Percentiles rank a stretch among this genome's conserved stretches.
Evolutionary conservation across 345 rosid genomes (phyloP).

Genomic region (Populus ilicifolia): DNA sequence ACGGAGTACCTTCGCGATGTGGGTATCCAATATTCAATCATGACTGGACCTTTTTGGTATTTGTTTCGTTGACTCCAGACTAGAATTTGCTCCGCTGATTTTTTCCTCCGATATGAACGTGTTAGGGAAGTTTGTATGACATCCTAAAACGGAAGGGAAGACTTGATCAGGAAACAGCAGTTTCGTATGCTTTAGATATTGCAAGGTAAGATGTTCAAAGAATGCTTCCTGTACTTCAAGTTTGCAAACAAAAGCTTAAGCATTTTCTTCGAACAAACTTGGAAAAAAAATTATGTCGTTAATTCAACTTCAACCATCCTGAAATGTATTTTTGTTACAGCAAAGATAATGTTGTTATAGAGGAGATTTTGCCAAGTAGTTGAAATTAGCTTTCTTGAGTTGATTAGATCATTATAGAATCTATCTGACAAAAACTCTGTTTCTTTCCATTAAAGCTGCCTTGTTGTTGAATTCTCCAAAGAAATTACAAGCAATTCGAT

Average conservation of each 20-base stretch:
- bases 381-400: neutral
- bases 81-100: constrained; percentile 10
- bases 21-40: constrained; percentile 13
- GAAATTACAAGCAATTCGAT: neutral
- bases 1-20: constrained; percentile 62
- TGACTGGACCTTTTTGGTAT: neutral
- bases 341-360: neutral
- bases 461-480: neutral
- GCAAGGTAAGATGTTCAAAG: constrained; percentile 43
- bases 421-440: neutral
- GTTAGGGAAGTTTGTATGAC: constrained; percentile 60
- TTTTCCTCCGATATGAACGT: constrained; percentile 10
- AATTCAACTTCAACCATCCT: neutral
- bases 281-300: neutral
- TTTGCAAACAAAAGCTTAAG: neutral
- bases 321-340: neutral
- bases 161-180: constrained; percentile 46
- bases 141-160: constrained; percentile 49
- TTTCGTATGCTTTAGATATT: constrained; percentile 57
- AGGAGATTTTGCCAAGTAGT: neutral
- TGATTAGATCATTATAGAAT: neutral
- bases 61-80: neutral
- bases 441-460: neutral
- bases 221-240: neutral
- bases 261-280: too few relatives aligned